These are phyloP conservation scores for Fusarium sulawesiense DNA, from an alignment of 2,329 filamentous ascomycete genomes.

Conservation along the genomic window DNA sequence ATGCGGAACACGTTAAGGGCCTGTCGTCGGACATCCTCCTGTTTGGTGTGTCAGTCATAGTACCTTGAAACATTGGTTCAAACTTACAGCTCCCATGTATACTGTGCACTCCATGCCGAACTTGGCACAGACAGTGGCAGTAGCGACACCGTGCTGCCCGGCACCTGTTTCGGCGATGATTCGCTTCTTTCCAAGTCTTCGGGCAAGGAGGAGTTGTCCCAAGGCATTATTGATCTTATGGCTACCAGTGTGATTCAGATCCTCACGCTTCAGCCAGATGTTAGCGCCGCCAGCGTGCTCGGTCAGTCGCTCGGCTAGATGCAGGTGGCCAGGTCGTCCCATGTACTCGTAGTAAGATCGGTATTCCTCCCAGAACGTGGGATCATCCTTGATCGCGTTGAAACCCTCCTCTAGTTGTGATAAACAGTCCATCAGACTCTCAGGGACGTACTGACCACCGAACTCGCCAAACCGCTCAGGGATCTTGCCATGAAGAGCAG, in stretches of 20 bases:
- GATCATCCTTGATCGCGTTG: constrained; percentile 85
- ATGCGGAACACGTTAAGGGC: constrained; percentile 99
- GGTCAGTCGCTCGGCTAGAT: constrained; percentile 88
- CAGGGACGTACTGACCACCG: constrained; percentile 96
- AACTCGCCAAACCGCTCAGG: constrained; percentile 94
- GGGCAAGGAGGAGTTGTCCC: constrained; percentile 89
- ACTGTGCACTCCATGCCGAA: constrained; percentile 98
- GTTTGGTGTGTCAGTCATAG: constrained; percentile 38
- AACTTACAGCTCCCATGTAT: constrained; percentile 86
- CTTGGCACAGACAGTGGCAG: constrained; percentile 96
- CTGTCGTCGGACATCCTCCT: constrained; percentile 93
- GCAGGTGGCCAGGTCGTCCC: constrained; percentile 91
- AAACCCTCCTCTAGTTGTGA: constrained; percentile 92
- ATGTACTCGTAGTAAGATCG: constrained; percentile 97
- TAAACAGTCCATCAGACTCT: constrained; percentile 97
- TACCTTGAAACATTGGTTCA: background rate
- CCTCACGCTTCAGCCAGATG: constrained; percentile 98
- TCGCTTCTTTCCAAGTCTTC: constrained; percentile 89
- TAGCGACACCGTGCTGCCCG: constrained; percentile 97
- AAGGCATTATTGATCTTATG: constrained; percentile 99
- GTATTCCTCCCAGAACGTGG: constrained; percentile 97
- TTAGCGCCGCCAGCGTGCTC: constrained; percentile 91
- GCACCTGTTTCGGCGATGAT: constrained; percentile 99
- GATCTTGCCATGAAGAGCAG: constrained; percentile 82
- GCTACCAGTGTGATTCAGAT: constrained; percentile 96